phyloP scores from a whole-genome alignment of 345 rosid species.

The sweet orange (Citrus sinensis) region DVS_A1.0 CM039167.1:3399501-3400000 shows the following conservation, averaged over 20 bases:
- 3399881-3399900: slow-evolving; percentile 61
- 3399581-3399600: slow-evolving; percentile 49
- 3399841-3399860: slow-evolving; percentile 45
- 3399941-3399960: slow-evolving; percentile 72
- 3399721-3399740: slow-evolving; percentile 42
- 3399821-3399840: slow-evolving; percentile 39
- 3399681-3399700: slow-evolving; percentile 49
- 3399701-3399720: slow-evolving; percentile 44
- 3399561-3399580: slow-evolving; percentile 49
- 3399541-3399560: slow-evolving; percentile 40
- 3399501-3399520: slow-evolving; percentile 37
- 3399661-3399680: slow-evolving; percentile 60
- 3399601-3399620: slow-evolving; percentile 34
- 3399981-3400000: slow-evolving; percentile 83
- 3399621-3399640: slow-evolving; percentile 46
- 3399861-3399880: slow-evolving; percentile 62
- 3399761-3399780: slow-evolving; percentile 44
- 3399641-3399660: slow-evolving; percentile 55
- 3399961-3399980: slow-evolving; percentile 57
- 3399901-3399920: slow-evolving; percentile 64
- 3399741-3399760: slow-evolving; percentile 48
- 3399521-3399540: slow-evolving; percentile 48
- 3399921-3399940: slow-evolving; percentile 50
- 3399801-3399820: slow-evolving; percentile 45
- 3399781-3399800: slow-evolving; percentile 29